Base-by-base conservation (phyloP, 345 rosid genomes). In the Bruguiera gymnorhiza region DNA sequence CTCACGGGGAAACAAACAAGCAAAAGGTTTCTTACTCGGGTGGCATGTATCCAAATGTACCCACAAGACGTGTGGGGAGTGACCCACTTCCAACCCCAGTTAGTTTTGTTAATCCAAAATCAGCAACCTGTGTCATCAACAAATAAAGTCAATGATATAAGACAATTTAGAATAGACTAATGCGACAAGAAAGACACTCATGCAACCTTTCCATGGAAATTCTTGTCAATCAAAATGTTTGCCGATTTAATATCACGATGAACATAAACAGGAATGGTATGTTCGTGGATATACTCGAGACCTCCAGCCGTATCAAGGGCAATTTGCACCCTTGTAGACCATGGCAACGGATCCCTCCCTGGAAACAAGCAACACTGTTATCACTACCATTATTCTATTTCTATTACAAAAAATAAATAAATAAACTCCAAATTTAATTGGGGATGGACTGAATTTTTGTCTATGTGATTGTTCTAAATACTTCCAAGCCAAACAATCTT, bases 291-390 rank as follows among this genome's bases (percentile, higher is more conserved):
- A 71, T 92, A 95, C 70, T 95, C 98, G 63, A 95, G 96, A 73
- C 98, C 99, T 83, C 99, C 85, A 26, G 99, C 99, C 52, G 99
- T 90, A 77, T 95, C 99, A n/a, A 95, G 86, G 10, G 98, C 99
- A 70, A 92, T 92, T 82, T 95, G 96, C 80, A 95, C 91, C 82
- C 99, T 81, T 71, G 82, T 75, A 62, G 88, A 74, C 98, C 99
- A 95, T 6, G 94, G 79, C 71, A 88, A 75, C 26, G 97, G 86
- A 3, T 95, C 94, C 83, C 80, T 86, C 68, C 74, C 98, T 92
- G 83, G 67, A 65, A 80, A 70, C 63, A 75, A 23, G 69, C 5
- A 66, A 75, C 55, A 70, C 16, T 63, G 32, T 57, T 16, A 61
- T 58, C 11, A 69, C 31, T 57, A 56, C 61, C 29, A 19, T 43